A percentile compares a stretch with the other conserved stretches of the same genome.
phyloP scores from a whole-genome alignment of 2,329 filamentous ascomycete genomes.

The Ilyonectria robusta region DNA sequence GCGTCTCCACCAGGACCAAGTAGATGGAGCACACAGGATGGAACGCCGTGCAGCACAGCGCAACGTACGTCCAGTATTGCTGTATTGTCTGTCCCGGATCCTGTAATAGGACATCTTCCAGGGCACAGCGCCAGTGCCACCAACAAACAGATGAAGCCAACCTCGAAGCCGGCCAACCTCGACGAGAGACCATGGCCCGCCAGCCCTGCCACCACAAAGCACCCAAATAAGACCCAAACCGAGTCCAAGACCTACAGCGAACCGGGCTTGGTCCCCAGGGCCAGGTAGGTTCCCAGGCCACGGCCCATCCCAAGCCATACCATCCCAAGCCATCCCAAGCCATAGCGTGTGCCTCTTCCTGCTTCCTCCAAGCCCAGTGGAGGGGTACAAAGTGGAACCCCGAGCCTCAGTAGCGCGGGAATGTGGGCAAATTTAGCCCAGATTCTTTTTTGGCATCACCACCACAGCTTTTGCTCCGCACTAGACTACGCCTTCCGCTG shows the following conservation, averaged over 20 bases:
- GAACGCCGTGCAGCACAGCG: constrained; percentile 9
- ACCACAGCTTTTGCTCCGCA: neutral
- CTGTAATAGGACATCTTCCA: constrained; percentile 7
- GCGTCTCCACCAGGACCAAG: neutral
- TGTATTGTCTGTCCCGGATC: neutral
- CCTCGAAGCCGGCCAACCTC: neutral
- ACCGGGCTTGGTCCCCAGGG: neutral
- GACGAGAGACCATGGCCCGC: neutral
- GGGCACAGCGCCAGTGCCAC: neutral
- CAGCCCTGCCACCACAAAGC: neutral
- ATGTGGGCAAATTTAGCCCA: constrained; percentile 42
- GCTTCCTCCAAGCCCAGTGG: neutral
- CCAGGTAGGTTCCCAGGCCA: neutral
- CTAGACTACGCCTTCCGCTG: constrained; percentile 18
- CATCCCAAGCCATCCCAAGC: constrained; percentile 2
- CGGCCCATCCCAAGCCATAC: constrained; percentile 5
- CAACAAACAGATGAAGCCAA: neutral
- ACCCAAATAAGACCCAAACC: neutral
- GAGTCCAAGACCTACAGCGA: neutral
- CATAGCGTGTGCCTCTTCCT: constrained; percentile 3
- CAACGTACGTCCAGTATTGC: neutral
- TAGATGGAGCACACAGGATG: neutral
- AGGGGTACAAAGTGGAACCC: constrained; percentile 39
- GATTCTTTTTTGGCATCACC: constrained; percentile 30
- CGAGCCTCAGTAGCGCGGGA: constrained; percentile 24